Conservation (phyloP, 805 yeast genomes). For the Kodamaea laetipori region DNA sequence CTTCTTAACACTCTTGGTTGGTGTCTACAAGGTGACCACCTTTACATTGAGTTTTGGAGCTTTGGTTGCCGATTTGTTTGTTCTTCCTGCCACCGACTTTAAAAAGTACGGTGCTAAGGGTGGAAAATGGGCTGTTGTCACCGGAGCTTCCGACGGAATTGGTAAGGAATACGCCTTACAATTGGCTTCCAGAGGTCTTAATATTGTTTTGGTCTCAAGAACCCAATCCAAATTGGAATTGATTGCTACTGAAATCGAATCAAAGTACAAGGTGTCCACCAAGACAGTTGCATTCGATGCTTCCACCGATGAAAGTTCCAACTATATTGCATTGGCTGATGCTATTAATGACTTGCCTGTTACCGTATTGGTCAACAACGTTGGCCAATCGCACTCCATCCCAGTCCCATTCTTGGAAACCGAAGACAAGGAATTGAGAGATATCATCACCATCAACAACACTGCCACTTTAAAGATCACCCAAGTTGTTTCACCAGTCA, state of each 20-base stretch:
- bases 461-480: conserved; percentile 83
- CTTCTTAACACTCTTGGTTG: conserved; percentile 52
- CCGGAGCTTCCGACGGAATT: conserved; percentile 97
- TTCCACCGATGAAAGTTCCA: conserved; percentile 57
- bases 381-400: conserved; percentile 91
- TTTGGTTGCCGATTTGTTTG: conserved; percentile 59
- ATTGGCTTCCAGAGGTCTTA: conserved; percentile 83
- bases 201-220: conserved; percentile 81
- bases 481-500: conserved; percentile 72
- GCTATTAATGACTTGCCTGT: conserved; percentile 58
- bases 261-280: conserved; percentile 61
- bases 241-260: conserved; percentile 62
- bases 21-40: conserved; percentile 60
- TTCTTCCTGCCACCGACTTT: conserved; percentile 62
- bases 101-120: conserved; percentile 71
- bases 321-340: conserved; percentile 54
- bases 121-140: conserved; percentile 89
- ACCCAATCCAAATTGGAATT: conserved; percentile 73
- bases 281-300: conserved; percentile 78
- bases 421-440: conserved; percentile 66
- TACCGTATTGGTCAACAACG: conserved; percentile 83
- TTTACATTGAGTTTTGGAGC: conserved; percentile 52
- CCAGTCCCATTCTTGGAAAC: conserved; percentile 94
- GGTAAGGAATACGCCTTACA: conserved; percentile 91
- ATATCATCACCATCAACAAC: conserved; percentile 84